Evolutionary conservation across 2,329 filamentous ascomycete genomes (phyloP).

Genomic region (Sphaerostilbella broomeana): DNA sequence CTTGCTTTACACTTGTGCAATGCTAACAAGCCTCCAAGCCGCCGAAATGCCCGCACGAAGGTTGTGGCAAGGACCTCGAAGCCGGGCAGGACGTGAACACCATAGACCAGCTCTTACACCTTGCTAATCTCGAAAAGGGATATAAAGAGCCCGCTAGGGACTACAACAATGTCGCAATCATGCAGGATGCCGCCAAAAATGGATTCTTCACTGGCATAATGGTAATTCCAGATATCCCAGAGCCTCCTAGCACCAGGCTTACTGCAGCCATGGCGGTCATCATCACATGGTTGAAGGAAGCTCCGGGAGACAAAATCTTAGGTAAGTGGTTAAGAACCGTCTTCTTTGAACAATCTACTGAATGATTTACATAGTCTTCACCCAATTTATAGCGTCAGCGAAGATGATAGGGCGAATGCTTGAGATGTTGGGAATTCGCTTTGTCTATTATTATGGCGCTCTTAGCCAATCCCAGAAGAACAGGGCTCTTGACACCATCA

Average conservation of each 20-base stretch:
- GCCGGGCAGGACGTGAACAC: constrained; percentile 1
- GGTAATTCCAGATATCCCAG: background rate
- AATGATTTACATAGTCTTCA: constrained; percentile 1
- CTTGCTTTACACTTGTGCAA: background rate
- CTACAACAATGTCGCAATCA: constrained; percentile 13
- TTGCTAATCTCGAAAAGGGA: too few species aligned
- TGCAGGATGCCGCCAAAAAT: background rate
- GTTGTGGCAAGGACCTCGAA: background rate
- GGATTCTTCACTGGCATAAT: constrained; percentile 1
- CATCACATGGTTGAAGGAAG: constrained; percentile 24
- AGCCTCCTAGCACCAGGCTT: constrained; percentile 28
- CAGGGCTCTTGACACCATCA: background rate
- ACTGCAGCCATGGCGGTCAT: constrained; percentile 26
- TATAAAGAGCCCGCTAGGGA: constrained; percentile 22
- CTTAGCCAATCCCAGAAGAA: background rate
- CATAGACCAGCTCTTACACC: too few species aligned
- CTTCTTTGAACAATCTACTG: background rate
- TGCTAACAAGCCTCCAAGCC: background rate
- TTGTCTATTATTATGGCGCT: constrained; percentile 3
- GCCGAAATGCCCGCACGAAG: background rate
- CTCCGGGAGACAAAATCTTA: constrained; percentile 34
- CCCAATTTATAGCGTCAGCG: background rate
- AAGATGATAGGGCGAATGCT: constrained; percentile 6
- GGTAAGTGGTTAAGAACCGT: constrained; percentile 21
- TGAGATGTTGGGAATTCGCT: background rate